Base-by-base conservation (phyloP, 2,329 filamentous ascomycete genomes). In the Epichloe sibirici region DNA sequence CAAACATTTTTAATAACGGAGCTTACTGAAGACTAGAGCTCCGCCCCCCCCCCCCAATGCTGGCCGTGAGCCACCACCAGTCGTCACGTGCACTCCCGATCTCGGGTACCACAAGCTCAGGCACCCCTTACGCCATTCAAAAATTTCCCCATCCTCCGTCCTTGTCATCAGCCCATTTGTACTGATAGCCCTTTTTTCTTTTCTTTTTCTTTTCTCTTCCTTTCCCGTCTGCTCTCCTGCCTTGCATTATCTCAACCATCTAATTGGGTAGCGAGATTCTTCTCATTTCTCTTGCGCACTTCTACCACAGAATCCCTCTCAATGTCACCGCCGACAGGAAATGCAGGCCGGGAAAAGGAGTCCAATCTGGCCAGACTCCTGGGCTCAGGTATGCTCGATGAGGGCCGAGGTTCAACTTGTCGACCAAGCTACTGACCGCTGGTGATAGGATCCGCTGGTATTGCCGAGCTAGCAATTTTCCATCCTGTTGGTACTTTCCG, bases 391-490 rank as follows among this genome's bases (percentile, higher is more conserved):
- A 70, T 39, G 69, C 31, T n/a, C 17, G 8, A 15, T 38, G 34
- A 39, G 9, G 15, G 17, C 3, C 34, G 39, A 5, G 42, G 17
- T 42, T 5, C 15, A 38, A 25, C 34, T 39, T 15, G 8, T 40
- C 13, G 3, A 9, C 9, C 13, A 38, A 17, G 9, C 15, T 37
- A 53, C 58, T 65, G 55, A 66, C 59, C 53, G 37, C 53, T 35
- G 49, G 25, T 40, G 3, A 51, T 62, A 96, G 90, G 90, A 65
- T 88, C 84, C 66, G 90, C 90, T 66, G 90, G 90, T 75, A 91
- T 96, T 69, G 85, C 90, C 63, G 91, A 96, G 73, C 77, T 96
- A 65, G 82, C 89, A 65, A 82, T 96, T 69, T 96, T 96, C 77
- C 89, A 95, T 68, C 89, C 89, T 58, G 89, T 89, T 78, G 61